Base-by-base conservation (phyloP, 257 asterid species). In the Orobanche coerulescens region DNA sequence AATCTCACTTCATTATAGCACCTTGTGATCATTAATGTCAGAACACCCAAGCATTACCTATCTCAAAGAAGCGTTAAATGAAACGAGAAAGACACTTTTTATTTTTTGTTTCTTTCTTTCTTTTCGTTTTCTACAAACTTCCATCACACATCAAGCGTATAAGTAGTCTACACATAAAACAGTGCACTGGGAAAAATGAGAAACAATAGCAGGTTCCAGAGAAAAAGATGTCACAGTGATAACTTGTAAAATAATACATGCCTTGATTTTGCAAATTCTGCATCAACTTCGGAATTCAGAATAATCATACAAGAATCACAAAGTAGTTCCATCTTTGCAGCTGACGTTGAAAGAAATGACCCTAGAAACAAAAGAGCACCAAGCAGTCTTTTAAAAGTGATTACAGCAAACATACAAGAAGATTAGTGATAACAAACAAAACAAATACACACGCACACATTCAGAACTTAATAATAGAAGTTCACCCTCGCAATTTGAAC, bases 301-400 rank as follows among this genome's bases (percentile, higher is more conserved):
- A 64, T 58, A 58, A 77, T 75, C 78, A 80, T 71, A 82, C 98
- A 93, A 26, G 89, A 71, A 86, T 93, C 96, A 77, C 98, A 93
- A 51, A 86, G 91, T 28, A 56, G 88, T 51, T 79, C 98, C 81
- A 66, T 69, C 80, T 74, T 84, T 48, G 84, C 89, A 57, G 87
- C 76, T 34, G 85, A 80, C 20, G 95, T 84, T 71, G 95, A 95
- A 71, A 83, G 87, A 76, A 86, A 93, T 68, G 84, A 59, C 68
- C 86, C 98, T 92, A 70, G 51, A 61, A 61, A 71, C 69, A 57
- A 74, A 46, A 73, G 52, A 59, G 53, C 44, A 43, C 30, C 61
- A 57, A 58, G 49, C 54, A 15, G 24, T 60, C 42, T 40, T 49
- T 30, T 58, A 66, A 37, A 67, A 49, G 39, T 39, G 52, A 24